These are phyloP conservation scores for Naganishia albida DNA, from an alignment of 1,284 basidiomycete genomes.

Conservation along the genomic window DNA sequence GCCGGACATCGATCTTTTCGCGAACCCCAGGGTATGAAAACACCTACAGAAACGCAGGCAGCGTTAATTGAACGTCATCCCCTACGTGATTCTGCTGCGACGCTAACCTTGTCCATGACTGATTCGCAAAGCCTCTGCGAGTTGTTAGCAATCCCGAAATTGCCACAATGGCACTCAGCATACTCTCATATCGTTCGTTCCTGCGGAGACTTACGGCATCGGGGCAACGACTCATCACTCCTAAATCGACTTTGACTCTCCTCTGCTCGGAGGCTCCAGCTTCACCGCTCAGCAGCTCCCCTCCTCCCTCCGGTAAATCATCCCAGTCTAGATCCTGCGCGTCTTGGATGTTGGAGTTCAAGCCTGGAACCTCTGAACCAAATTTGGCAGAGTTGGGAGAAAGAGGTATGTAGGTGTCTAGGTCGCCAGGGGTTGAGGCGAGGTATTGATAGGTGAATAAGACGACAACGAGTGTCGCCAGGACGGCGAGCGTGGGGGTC, in stretches of 20 bases:
- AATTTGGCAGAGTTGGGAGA: constrained; percentile 25
- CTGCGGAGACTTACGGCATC: constrained; percentile 48
- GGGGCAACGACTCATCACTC: constrained; percentile 53
- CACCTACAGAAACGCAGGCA: constrained; percentile 54
- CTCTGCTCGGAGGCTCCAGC: neutral
- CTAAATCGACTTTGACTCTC: constrained; percentile 49
- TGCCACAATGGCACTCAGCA: too few relatives aligned
- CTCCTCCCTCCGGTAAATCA: constrained; percentile 6
- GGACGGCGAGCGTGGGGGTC: constrained; percentile 19
- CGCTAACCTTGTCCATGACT: constrained; percentile 62
- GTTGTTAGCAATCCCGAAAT: too few relatives aligned
- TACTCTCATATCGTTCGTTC: neutral
- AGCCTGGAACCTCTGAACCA: constrained; percentile 1
- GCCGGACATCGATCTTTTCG: constrained; percentile 67
- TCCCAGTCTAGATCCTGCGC: constrained; percentile 19
- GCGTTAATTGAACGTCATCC: neutral
- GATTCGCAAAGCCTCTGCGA: constrained; percentile 64
- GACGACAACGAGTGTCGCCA: constrained; percentile 11
- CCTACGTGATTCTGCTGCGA: neutral
- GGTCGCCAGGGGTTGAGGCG: neutral
- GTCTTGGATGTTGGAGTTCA: constrained; percentile 23
- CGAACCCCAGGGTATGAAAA: constrained; percentile 59
- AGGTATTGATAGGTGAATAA: constrained; percentile 23
- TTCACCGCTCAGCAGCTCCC: constrained; percentile 6
- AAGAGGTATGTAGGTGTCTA: constrained; percentile 7